phyloP scores from a whole-genome alignment of 352 stramenopile species.

The Globisporangium camurandrum region DNA sequence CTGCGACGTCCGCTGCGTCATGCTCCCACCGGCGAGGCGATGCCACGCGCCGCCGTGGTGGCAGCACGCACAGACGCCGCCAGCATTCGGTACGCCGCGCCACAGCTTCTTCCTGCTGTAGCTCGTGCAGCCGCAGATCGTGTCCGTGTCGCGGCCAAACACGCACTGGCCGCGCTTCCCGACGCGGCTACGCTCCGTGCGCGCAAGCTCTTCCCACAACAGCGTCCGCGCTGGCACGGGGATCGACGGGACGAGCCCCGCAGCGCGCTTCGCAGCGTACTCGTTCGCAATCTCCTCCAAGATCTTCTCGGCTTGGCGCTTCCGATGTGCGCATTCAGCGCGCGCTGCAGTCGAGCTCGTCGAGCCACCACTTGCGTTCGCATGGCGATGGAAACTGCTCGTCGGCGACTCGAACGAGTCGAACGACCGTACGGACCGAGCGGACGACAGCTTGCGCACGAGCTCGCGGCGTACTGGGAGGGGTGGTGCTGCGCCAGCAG shows the following conservation, averaged over 20 bases:
- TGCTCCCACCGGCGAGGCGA: constrained; percentile 41
- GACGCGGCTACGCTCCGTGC: constrained; percentile 28
- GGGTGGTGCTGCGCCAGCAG: too few species aligned
- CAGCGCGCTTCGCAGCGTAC: constrained; percentile 69
- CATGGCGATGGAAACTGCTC: background rate
- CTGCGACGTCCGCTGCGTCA: constrained; percentile 13
- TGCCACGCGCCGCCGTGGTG: constrained; percentile 68
- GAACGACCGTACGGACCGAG: constrained; percentile 7
- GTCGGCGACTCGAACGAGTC: constrained; percentile 6
- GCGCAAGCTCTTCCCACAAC: constrained; percentile 74
- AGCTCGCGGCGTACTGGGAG: constrained; percentile 2
- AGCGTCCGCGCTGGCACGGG: constrained; percentile 65
- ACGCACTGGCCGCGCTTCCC: constrained; percentile 55
- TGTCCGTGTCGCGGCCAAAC: constrained; percentile 47
- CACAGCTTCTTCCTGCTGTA: constrained; percentile 43
- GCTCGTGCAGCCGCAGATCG: constrained; percentile 44
- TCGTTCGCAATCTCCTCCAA: constrained; percentile 72
- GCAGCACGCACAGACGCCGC: constrained; percentile 64
- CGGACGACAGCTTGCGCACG: constrained; percentile 11
- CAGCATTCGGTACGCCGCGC: constrained; percentile 33
- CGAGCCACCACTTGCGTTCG: background rate
- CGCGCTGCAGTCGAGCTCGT: background rate
- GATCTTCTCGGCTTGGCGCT: constrained; percentile 58
- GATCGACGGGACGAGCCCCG: constrained; percentile 59
- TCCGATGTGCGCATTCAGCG: constrained; percentile 18